A percentile compares a stretch with the other conserved stretches of the same genome.
phyloP scores from a whole-genome alignment of 129 eudicot species.

The Helichrysum umbraculigerum region DNA sequence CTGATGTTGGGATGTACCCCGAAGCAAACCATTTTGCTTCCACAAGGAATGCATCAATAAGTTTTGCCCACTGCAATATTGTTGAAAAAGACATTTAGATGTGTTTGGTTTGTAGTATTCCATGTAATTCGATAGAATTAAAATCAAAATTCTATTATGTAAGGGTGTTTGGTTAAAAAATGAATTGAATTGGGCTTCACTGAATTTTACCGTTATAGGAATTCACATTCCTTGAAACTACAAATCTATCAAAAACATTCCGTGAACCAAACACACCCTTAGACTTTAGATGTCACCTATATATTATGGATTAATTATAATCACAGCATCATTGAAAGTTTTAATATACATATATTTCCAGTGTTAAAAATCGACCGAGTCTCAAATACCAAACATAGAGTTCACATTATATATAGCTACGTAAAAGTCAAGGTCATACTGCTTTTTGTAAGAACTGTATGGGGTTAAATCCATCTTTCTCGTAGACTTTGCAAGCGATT shows the following conservation, averaged over 20 bases:
- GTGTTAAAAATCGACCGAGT: no score
- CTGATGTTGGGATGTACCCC: constrained; percentile 32
- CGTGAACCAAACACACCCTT: no score
- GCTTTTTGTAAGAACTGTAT: constrained; percentile 26
- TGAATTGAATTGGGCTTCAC: no score
- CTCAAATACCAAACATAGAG: neutral
- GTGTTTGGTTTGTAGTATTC: no score
- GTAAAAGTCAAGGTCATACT: neutral
- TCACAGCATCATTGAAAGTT: neutral
- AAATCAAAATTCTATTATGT: no score
- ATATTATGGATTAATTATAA: no score
- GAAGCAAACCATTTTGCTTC: constrained; percentile 58
- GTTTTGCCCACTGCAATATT: constrained; percentile 43
- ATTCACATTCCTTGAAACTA: no score
- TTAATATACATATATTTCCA: neutral
- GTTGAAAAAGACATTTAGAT: neutral
- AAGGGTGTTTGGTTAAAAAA: no score
- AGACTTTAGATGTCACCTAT: no score
- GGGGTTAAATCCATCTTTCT: constrained; percentile 53
- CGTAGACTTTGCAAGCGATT: constrained; percentile 28
- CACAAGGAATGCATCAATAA: constrained; percentile 50
- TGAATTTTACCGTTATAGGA: no score
- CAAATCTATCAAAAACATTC: no score
- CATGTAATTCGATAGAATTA: no score
- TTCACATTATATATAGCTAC: neutral